Base-by-base conservation (phyloP, 2,329 filamentous ascomycete species). In the Claviceps sp. region DNA sequence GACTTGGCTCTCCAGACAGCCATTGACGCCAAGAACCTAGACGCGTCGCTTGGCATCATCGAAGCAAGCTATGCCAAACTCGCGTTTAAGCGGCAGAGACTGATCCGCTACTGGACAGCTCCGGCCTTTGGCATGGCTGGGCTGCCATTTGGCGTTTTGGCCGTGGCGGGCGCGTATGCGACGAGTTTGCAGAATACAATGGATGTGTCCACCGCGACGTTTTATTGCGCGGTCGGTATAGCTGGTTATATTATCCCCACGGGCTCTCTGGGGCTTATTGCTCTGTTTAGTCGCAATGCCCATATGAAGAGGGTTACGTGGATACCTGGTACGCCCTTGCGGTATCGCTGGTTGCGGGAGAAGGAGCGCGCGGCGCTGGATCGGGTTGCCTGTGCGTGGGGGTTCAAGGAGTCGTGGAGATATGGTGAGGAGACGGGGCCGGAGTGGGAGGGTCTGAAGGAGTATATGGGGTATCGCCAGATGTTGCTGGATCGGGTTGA, bases 231-330 rank as follows among this genome's bases (percentile, higher is more conserved):
- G 63, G 80, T 79, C 0, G 90, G 87, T 13, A 85, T 93, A 48
- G 71, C 91, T 55, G 86, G 89, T 6, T 98, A 97, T 65, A 75
- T 94, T 43, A 78, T 81, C 19, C 87, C 89, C 56, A 89, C 89
- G 4, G 83, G 81, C 4, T 88, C 84, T 10, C 79, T 97, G 50
- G 93, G 91, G 2, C 71, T 93, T 43, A 81, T 97, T 40, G 89
- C 91, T 8, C 73, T 94, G 54, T 83, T 88, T 26, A 96, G 91
- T 38, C 77, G 84, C 55, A 96, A 96, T 68, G 90, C 97, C 65
- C 89, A 97, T 68, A 95, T 96, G 87, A 84, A 85, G 61, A 81
- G 93, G 19, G 89, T 97, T 5, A 90, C 88, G 2, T 98, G 93
- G 93, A 76, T 85, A 8, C 81, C 81, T 0, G 93, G 93, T 11